Base-by-base conservation (phyloP, 2,329 filamentous ascomycete genomes). In the Cercospora sp. region DNA sequence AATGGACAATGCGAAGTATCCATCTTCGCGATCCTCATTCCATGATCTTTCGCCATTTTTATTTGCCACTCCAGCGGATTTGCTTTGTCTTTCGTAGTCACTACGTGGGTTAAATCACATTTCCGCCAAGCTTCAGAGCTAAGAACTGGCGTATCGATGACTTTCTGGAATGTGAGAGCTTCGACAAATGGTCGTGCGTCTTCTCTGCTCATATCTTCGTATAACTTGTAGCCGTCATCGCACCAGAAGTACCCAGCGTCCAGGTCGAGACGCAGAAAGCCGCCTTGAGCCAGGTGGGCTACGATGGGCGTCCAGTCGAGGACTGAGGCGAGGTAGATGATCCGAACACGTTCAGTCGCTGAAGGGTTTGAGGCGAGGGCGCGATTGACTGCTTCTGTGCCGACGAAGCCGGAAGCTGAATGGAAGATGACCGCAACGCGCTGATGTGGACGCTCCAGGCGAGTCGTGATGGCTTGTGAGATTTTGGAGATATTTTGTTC, bases 281-380 rank as follows among this genome's bases (percentile, higher is more conserved):
- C 55, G 13, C 53, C 49, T 13, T 18, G n/a, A 9, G 40, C 43
- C 7, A 65, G 12, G 16, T 60, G 57, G 8, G 59, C 24, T n/a
- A 58, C 43, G 8, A 64, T 58, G 16, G 40, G 40, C 5, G 21
- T 53, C n/a, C 49, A 62, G 2, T 60, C 43, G 37, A 69, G 57
- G n/a, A 63, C 61, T 18, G 67, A 53, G 45, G 45, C 67, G 18
- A 69, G 53, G 49, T 64, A 69, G 43, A 65, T 51, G 53, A 69
- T 53, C 8, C 61, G 34, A 16, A 62, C 34, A 1, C 53, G 34
- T 18, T 57, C 9, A n/a, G n/a, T 45, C 24, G 55, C 16, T 10
- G 37, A 34, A 21, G 57, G 8, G 8, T 67, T n/a, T 32, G 55
- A 51, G 16, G 45, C 43, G 21, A 67, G 57, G 1, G 62, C 32